Evolutionary conservation across 805 yeast species (phyloP).

Genomic region (Saccharomycopsis selenospora): DNA sequence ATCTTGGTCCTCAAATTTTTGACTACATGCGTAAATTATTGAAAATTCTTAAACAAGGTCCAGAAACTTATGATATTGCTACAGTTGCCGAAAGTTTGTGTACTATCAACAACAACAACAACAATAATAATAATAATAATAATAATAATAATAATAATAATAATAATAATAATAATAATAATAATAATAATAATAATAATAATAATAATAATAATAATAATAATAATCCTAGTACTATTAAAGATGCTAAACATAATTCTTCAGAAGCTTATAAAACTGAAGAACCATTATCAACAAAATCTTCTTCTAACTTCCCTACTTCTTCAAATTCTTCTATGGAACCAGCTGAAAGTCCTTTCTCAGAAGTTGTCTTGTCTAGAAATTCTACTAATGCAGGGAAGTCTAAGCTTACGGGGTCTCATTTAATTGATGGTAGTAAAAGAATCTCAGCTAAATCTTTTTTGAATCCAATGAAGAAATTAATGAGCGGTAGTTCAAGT

Average conservation of each 20-base stretch:
- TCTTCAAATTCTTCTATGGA: no score
- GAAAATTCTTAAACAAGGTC: background rate
- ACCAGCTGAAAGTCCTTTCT: background rate
- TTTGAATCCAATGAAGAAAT: background rate
- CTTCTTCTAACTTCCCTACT: no score
- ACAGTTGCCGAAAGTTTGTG: background rate
- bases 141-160: no score
- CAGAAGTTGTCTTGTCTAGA: background rate
- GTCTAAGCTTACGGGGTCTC: no score
- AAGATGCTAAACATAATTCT: no score
- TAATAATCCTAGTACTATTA: no score
- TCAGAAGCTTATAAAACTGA: no score
- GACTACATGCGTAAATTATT: background rate
- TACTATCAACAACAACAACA: background rate
- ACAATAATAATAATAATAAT: background rate
- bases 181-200: no score
- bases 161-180: no score
- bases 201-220: no score
- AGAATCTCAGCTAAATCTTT: background rate
- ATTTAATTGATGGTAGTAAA: background rate
- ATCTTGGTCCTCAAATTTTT: background rate
- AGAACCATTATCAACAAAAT: no score
- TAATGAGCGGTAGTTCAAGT: background rate
- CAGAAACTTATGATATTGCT: background rate
- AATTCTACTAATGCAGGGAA: no score